A percentile compares a stretch with the other conserved stretches of the same genome.
Evolutionary conservation across 78 protist genomes (phyloP).

Genomic region (Pigoraptor vietnamica): DNA sequence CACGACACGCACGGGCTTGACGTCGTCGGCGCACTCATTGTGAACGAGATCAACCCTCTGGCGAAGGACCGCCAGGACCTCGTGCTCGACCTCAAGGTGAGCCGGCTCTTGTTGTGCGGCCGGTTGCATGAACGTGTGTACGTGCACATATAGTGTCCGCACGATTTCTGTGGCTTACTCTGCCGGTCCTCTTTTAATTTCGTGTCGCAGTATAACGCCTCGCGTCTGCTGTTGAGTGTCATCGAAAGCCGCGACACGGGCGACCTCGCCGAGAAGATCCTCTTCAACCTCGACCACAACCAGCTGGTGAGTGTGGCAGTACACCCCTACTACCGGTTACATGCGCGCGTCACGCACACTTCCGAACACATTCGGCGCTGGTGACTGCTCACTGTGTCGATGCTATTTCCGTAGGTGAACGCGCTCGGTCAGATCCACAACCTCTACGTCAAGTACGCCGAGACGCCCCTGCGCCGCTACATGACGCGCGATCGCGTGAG

Average conservation of each 20-base stretch:
- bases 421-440: too few relatives aligned
- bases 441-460: too few relatives aligned
- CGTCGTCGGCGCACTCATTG: not conserved
- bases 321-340: not conserved
- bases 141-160: not conserved
- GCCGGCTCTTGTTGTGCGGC: not conserved
- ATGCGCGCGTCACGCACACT: not conserved
- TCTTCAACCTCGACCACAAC: slow-evolving; percentile 7
- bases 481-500: not conserved
- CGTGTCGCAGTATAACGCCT: not conserved
- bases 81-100: not conserved
- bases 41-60: not conserved
- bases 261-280: not conserved
- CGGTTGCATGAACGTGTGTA: not conserved
- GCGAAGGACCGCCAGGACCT: slow-evolving; percentile 13
- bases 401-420: too few relatives aligned
- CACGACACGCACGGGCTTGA: slow-evolving; percentile 20
- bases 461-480: not conserved
- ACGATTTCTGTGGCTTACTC: too few relatives aligned
- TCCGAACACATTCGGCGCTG: too few relatives aligned
- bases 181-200: not conserved
- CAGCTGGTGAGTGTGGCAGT: slow-evolving; percentile 6
- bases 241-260: slow-evolving; percentile 13
- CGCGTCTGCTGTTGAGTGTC: slow-evolving; percentile 9
- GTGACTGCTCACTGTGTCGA: too few relatives aligned